These are phyloP conservation scores for Kandelia obovata DNA, from an alignment of 345 rosid species.

Conservation along the genomic window DNA sequence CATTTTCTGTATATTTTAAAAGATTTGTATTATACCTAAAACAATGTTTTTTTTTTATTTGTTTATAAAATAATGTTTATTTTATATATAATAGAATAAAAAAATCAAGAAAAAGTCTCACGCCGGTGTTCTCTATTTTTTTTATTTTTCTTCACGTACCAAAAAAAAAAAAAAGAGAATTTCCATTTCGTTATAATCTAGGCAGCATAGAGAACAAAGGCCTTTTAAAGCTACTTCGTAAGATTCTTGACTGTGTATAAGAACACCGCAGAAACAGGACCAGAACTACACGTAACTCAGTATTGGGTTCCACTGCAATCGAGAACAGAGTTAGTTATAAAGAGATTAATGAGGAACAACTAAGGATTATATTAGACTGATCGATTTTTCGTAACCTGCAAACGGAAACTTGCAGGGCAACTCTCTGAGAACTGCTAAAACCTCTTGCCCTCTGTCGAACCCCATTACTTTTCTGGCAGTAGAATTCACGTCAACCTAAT, in stretches of 20 bases:
- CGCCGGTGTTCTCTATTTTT: too few relatives aligned
- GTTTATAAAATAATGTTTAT: too few relatives aligned
- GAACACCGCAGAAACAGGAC: background rate
- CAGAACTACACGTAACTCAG: background rate
- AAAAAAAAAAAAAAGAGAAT: too few relatives aligned
- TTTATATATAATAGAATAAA: too few relatives aligned
- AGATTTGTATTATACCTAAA: too few relatives aligned
- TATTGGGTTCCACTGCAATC: background rate
- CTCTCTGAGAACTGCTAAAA: background rate
- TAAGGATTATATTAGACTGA: background rate
- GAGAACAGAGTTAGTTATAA: background rate
- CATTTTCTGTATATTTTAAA: too few relatives aligned
- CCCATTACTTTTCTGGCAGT: background rate
- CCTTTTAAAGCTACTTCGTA: background rate
- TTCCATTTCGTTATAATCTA: too few relatives aligned
- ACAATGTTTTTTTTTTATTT: too few relatives aligned
- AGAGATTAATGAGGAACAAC: background rate
- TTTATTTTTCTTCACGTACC: too few relatives aligned
- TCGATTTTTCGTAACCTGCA: background rate
- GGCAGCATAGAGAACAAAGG: background rate
- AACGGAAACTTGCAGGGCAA: too few relatives aligned
- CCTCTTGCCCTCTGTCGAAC: background rate
- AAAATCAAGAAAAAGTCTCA: too few relatives aligned
- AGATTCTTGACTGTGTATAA: background rate
- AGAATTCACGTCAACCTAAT: conserved; percentile 28